Conservation (phyloP, 2,329 filamentous ascomycete genomes). For the Venturia carpophila region DNA sequence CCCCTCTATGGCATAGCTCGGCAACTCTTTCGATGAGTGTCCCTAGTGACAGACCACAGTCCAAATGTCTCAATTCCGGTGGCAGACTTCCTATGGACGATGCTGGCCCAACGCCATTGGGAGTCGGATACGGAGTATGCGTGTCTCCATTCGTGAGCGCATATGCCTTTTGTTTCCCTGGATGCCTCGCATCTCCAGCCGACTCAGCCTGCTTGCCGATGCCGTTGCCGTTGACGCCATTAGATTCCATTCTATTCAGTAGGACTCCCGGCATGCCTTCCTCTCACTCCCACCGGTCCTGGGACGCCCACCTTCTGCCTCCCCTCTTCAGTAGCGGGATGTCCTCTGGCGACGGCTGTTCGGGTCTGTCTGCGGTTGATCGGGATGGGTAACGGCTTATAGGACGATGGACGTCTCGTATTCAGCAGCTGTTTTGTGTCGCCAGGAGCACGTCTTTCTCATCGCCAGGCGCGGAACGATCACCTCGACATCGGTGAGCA, state of each 20-base stretch:
- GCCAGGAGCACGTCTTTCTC: not conserved
- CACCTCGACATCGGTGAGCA: not conserved
- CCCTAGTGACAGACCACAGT: constrained; percentile 66
- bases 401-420: not conserved
- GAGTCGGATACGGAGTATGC: constrained; percentile 12
- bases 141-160: constrained; percentile 15
- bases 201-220: constrained; percentile 23
- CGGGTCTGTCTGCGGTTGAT: not conserved
- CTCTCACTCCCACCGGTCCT: constrained; percentile 17
- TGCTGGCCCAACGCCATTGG: constrained; percentile 14
- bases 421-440: not conserved
- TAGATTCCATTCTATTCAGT: constrained; percentile 37
- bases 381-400: not conserved
- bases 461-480: constrained; percentile 1
- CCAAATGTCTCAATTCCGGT: constrained; percentile 59
- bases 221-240: constrained; percentile 33
- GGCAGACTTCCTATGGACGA: constrained; percentile 29
- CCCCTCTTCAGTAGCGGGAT: not conserved
- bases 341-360: not conserved
- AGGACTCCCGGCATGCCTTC: constrained; percentile 42
- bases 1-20: constrained; percentile 72
- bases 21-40: constrained; percentile 69
- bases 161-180: not conserved
- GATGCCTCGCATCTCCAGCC: constrained; percentile 1
- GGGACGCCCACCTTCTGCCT: constrained; percentile 21